phyloP scores from a whole-genome alignment of 805 yeast species.

The Ascoidea rubescens region DNA sequence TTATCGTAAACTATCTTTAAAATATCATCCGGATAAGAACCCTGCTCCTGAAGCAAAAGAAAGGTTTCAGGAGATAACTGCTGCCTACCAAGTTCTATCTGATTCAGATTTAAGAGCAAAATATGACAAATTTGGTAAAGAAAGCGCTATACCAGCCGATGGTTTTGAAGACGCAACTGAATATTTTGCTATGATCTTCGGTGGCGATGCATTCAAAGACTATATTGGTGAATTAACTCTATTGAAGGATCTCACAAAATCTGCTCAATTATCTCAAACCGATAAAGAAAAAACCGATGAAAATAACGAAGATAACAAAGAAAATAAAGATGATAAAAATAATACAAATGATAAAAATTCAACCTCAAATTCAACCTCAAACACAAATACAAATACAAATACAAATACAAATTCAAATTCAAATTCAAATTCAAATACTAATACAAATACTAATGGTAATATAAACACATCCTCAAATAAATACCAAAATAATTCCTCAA shows the following conservation, averaged over 20 bases:
- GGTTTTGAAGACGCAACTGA: constrained; percentile 70
- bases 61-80: constrained; percentile 45
- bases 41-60: constrained; percentile 66
- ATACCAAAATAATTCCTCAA: not conserved
- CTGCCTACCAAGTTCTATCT: constrained; percentile 69
- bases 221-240: constrained; percentile 84
- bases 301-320: constrained; percentile 19
- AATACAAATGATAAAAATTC: not conserved
- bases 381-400: constrained; percentile 1
- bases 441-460: not conserved
- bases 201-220: constrained; percentile 78
- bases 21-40: constrained; percentile 73
- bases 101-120: constrained; percentile 48
- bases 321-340: constrained; percentile 9
- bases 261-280: constrained; percentile 34
- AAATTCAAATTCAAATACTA: not conserved
- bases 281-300: constrained; percentile 26
- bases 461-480: not conserved
- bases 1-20: constrained; percentile 61
- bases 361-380: not conserved
- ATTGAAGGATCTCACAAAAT: constrained; percentile 59
- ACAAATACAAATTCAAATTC: not conserved
- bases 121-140: constrained; percentile 67
- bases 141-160: constrained; percentile 53
- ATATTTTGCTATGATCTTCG: constrained; percentile 60